phyloP scores from a whole-genome alignment of 164 flowering plant species.

The Stephania japonica region DNA sequence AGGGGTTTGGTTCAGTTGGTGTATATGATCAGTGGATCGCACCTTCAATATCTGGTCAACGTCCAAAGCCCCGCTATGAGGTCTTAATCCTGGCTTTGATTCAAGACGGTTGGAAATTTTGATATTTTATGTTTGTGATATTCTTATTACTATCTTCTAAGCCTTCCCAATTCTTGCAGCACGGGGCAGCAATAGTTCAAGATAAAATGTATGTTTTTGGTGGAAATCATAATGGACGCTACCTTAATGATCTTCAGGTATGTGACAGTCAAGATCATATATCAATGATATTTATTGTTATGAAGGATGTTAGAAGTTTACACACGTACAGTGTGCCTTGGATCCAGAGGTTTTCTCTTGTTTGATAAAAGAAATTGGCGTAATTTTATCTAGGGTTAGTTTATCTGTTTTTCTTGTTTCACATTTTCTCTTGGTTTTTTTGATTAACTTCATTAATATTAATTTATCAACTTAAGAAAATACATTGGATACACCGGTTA shows the following conservation, averaged over 20 bases:
- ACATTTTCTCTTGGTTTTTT: background rate
- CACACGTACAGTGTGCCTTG: background rate
- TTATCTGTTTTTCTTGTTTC: background rate
- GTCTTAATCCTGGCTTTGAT: conserved; percentile 25
- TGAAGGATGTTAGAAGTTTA: background rate
- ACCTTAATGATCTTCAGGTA: conserved; percentile 97
- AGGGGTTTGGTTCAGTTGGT: conserved; percentile 60
- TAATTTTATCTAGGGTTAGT: too few relatives aligned
- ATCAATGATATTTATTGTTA: background rate
- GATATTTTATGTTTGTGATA: background rate
- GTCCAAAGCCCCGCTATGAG: conserved; percentile 93
- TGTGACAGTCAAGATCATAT: conserved; percentile 3
- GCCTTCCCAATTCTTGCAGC: conserved; percentile 39
- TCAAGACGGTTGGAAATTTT: background rate
- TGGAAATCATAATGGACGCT: conserved; percentile 98
- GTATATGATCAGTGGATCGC: conserved; percentile 91
- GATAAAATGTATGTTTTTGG: conserved; percentile 95
- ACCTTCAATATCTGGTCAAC: conserved; percentile 76
- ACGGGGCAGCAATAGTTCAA: conserved; percentile 84
- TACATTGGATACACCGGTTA: too few relatives aligned
- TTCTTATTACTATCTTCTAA: background rate
- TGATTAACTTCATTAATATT: background rate
- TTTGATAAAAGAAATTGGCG: background rate
- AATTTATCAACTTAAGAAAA: background rate
- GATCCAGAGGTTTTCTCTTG: background rate